These are phyloP conservation scores for Kalmanozyma brasiliensis DNA, from an alignment of 1,284 basidiomycete species.

Conservation along the genomic window DNA sequence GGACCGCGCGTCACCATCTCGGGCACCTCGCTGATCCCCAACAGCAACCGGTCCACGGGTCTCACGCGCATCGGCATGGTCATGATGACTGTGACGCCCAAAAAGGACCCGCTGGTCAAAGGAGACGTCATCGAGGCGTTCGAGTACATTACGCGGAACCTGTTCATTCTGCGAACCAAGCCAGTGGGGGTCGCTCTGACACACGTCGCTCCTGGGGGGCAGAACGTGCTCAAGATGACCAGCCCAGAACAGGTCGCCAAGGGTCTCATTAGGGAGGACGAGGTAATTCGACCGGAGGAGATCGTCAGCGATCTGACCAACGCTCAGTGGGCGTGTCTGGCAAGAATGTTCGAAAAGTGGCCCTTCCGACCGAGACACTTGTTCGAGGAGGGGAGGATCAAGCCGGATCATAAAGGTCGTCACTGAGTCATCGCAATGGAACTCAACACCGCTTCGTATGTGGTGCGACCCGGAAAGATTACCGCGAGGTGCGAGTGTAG, in stretches of 20 bases:
- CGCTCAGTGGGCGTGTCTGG: conserved; percentile 59
- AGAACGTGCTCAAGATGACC: conserved; percentile 58
- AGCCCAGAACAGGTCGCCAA: conserved; percentile 33
- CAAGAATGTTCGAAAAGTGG: conserved; percentile 64
- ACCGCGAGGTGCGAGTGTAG: too few species aligned
- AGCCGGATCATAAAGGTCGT: conserved; percentile 31
- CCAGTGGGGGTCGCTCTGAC: conserved; percentile 53
- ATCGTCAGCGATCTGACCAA: conserved; percentile 55
- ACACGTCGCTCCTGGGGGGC: conserved; percentile 60
- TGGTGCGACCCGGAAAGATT: too few species aligned
- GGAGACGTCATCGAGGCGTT: conserved; percentile 56
- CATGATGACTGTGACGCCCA: conserved; percentile 57
- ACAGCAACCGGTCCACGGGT: conserved; percentile 53
- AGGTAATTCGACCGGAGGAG: conserved; percentile 49
- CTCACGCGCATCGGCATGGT: conserved; percentile 49
- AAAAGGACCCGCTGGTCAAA: conserved; percentile 39
- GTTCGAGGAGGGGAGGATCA: conserved; percentile 55
- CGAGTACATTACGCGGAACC: conserved; percentile 61
- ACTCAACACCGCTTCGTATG: too few species aligned
- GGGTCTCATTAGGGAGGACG: conserved; percentile 29
- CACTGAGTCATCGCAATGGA: conserved; percentile 5
- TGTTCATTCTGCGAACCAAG: conserved; percentile 59
- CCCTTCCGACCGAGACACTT: conserved; percentile 61
- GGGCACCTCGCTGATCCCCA: conserved; percentile 43
- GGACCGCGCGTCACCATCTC: conserved; percentile 54